Percentiles rank a stretch among this genome's conserved stretches.
phyloP scores from a whole-genome alignment of 768 basidiomycete genomes.

The Sporobolomyces pararoseus region DNA sequence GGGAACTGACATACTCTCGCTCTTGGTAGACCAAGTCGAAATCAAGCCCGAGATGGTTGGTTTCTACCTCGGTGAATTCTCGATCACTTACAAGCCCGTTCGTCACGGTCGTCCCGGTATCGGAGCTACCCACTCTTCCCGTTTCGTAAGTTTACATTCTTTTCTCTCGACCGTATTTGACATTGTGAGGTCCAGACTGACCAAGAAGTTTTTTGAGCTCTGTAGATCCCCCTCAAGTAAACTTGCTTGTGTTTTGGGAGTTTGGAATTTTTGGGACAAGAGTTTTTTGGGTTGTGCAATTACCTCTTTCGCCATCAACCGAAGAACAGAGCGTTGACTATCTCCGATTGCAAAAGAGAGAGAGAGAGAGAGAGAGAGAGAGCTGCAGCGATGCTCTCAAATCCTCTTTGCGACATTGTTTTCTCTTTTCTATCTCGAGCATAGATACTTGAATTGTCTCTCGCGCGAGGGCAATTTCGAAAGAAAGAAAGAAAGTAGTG shows the following conservation, averaged over 20 bases:
- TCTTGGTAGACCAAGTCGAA: constrained; percentile 63
- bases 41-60: constrained; percentile 99
- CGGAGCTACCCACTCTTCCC: constrained; percentile 74
- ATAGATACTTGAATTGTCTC: too few relatives aligned
- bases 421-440: too few relatives aligned
- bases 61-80: constrained; percentile 90
- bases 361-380: too few relatives aligned
- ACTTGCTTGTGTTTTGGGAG: constrained; percentile 1
- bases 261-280: not conserved
- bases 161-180: not conserved
- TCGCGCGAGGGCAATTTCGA: too few relatives aligned
- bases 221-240: constrained; percentile 39
- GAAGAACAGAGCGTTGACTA: too few relatives aligned
- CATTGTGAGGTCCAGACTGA: too few relatives aligned
- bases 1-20: too few relatives aligned
- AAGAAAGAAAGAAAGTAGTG: too few relatives aligned
- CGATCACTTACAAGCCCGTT: constrained; percentile 64
- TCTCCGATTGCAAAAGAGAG: too few relatives aligned
- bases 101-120: constrained; percentile 99
- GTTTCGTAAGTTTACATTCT: constrained; percentile 64
- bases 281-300: constrained; percentile 7
- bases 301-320: not conserved
- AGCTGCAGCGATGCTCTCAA: too few relatives aligned
- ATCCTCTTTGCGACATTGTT: too few relatives aligned
- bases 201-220: not conserved